These are phyloP conservation scores for Hypoxylon sp. DNA, from an alignment of 2,329 filamentous ascomycete species.

Conservation along the genomic window DNA sequence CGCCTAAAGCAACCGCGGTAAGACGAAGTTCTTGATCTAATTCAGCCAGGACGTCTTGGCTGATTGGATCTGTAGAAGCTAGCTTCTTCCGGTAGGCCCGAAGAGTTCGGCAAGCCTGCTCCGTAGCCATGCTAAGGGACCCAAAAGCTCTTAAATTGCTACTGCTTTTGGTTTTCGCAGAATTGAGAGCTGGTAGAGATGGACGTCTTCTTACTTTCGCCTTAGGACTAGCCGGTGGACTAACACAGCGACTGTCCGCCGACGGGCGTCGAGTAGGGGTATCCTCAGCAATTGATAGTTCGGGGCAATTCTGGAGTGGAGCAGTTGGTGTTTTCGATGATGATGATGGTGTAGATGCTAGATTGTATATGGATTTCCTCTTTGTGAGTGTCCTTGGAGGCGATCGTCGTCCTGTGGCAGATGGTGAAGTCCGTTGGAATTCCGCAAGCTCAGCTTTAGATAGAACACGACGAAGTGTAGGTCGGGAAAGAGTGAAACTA, in stretches of 20 bases:
- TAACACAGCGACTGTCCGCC: constrained; percentile 61
- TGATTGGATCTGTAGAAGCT: constrained; percentile 69
- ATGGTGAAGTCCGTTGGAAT: constrained; percentile 71
- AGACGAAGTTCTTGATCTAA: constrained; percentile 76
- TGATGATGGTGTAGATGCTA: constrained; percentile 55
- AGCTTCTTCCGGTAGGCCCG: constrained; percentile 76
- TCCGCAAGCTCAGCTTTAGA: constrained; percentile 90
- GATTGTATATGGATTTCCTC: constrained; percentile 68
- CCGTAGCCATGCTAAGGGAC: constrained; percentile 73
- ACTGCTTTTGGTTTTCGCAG: constrained; percentile 66
- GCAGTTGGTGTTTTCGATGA: constrained; percentile 59
- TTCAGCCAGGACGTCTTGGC: constrained; percentile 71
- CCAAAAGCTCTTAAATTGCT: constrained; percentile 67
- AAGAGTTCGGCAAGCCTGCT: constrained; percentile 74
- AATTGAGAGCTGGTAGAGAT: constrained; percentile 67
- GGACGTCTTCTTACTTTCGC: constrained; percentile 65
- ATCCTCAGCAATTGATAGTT: constrained; percentile 60
- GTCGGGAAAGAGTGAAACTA: constrained; percentile 68
- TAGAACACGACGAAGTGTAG: constrained; percentile 86
- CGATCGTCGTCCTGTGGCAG: constrained; percentile 64
- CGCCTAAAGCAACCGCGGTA: constrained; percentile 73
- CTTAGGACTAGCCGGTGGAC: constrained; percentile 67
- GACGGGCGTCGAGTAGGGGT: constrained; percentile 66
- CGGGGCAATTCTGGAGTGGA: constrained; percentile 60
- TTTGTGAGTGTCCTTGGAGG: constrained; percentile 69